A percentile compares a stretch with the other conserved stretches of the same genome.
phyloP scores from a whole-genome alignment of 1,284 basidiomycete species.

The Pseudomicrostroma phylloplanum region DNA sequence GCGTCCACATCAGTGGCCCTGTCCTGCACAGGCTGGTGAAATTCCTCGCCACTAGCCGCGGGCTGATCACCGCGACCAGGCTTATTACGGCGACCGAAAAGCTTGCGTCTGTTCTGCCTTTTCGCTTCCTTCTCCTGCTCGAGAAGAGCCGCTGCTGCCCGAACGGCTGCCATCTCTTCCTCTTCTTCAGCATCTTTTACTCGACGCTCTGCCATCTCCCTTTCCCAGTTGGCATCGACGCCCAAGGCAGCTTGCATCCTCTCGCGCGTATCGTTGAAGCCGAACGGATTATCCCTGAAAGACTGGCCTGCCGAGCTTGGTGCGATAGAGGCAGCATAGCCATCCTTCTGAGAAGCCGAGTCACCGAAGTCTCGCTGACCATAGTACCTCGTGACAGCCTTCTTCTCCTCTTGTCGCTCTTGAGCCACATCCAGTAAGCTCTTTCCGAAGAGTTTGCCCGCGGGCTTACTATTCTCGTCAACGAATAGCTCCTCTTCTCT shows the following conservation, averaged over 20 bases:
- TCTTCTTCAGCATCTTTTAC: slow-evolving; percentile 32
- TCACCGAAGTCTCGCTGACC: slow-evolving; percentile 35
- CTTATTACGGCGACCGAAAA: too few relatives aligned
- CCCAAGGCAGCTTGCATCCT: slow-evolving; percentile 47
- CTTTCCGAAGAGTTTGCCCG: slow-evolving; percentile 45
- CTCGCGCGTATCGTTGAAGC: slow-evolving; percentile 44
- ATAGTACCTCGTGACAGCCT: slow-evolving; percentile 34
- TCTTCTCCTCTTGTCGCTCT: slow-evolving; percentile 19
- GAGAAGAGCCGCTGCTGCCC: slow-evolving; percentile 7
- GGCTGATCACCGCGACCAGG: too few relatives aligned
- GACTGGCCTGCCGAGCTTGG: slow-evolving; percentile 26
- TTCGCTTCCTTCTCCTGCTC: slow-evolving; percentile 14
- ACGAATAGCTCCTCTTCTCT: slow-evolving; percentile 16
- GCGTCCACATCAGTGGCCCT: too few relatives aligned
- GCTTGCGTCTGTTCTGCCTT: slow-evolving; percentile 13
- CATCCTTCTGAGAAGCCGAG: slow-evolving; percentile 20
- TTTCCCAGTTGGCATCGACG: slow-evolving; percentile 26
- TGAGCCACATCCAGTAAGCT: slow-evolving; percentile 38
- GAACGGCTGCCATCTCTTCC: slow-evolving; percentile 11
- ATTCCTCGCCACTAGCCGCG: too few relatives aligned
- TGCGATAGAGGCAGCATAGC: slow-evolving; percentile 15
- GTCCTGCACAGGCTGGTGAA: too few relatives aligned
- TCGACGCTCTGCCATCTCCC: slow-evolving; percentile 36
- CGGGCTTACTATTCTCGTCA: slow-evolving; percentile 31
- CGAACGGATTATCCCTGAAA: slow-evolving; percentile 38